A percentile compares a stretch with the other conserved stretches of the same genome.
phyloP scores from a whole-genome alignment of 371 early-diverging fungal species.

The Mucor circinelloides region DNA sequence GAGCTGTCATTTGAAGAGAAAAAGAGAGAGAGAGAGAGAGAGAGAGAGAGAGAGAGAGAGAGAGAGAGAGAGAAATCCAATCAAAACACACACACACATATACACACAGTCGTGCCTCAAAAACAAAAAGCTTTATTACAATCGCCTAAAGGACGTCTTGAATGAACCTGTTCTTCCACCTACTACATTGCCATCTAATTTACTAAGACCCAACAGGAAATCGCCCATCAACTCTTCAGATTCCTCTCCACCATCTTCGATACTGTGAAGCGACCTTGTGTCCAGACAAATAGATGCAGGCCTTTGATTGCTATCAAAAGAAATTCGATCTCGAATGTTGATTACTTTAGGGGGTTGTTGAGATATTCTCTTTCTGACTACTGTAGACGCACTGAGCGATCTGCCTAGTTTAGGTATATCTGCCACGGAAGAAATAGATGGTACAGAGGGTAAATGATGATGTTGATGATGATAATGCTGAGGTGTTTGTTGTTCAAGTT shows the following conservation, averaged over 20 bases:
- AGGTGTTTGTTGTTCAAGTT: background rate
- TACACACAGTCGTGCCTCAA: no score
- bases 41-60: no score
- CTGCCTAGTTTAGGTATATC: slow-evolving; percentile 30
- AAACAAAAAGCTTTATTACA: background rate
- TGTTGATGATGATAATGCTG: background rate
- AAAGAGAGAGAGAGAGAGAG: no score
- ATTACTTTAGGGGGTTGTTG: slow-evolving; percentile 18
- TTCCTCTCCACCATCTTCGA: slow-evolving; percentile 21
- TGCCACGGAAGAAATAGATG: background rate
- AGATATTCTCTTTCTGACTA: background rate
- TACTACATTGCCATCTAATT: slow-evolving; percentile 45
- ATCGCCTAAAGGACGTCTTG: slow-evolving; percentile 3
- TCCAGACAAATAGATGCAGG: slow-evolving; percentile 49
- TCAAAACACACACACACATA: no score
- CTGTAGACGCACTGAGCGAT: slow-evolving; percentile 18
- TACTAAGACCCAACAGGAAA: slow-evolving; percentile 44
- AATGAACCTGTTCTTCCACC: slow-evolving; percentile 43
- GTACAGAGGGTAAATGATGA: background rate
- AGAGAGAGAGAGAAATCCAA: no score
- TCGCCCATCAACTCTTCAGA: slow-evolving; percentile 46
- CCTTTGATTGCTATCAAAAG: slow-evolving; percentile 26
- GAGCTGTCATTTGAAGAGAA: no score
- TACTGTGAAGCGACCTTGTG: slow-evolving; percentile 34
- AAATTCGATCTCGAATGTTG: slow-evolving; percentile 26